phyloP scores from a whole-genome alignment of 2,329 filamentous ascomycete genomes.

The Stylonectria norvegica region DNA sequence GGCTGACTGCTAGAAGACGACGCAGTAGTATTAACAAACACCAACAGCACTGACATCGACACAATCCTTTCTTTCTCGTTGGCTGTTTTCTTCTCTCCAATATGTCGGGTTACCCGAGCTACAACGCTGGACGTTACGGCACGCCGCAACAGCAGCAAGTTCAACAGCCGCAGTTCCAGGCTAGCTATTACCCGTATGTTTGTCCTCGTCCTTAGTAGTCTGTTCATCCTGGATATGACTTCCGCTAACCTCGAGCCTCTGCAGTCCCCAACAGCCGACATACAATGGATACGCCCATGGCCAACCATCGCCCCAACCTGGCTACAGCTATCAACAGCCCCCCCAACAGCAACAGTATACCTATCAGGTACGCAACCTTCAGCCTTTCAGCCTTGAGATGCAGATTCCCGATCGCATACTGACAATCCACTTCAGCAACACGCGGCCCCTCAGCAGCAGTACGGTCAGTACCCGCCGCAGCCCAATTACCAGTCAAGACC shows the following conservation, averaged over 20 bases:
- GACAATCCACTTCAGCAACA: conserved; percentile 20
- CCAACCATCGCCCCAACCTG: conserved; percentile 47
- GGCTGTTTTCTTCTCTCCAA: too few relatives aligned
- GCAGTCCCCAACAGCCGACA: conserved; percentile 39
- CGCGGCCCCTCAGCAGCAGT: conserved; percentile 34
- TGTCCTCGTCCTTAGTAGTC: conserved; percentile 30
- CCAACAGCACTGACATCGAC: too few relatives aligned
- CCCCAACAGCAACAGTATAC: conserved; percentile 43
- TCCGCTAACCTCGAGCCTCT: conserved; percentile 22
- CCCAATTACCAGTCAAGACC: conserved; percentile 49
- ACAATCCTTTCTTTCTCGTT: too few relatives aligned
- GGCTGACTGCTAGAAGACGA: too few relatives aligned
- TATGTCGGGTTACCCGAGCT: conserved; percentile 64
- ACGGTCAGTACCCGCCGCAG: conserved; percentile 33
- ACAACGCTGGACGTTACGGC: conserved; percentile 47
- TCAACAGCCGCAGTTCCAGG: conserved; percentile 39
- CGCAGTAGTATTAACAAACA: too few relatives aligned
- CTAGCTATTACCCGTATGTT: conserved; percentile 55
- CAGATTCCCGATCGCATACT: conserved; percentile 5
- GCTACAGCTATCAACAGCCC: conserved; percentile 43
- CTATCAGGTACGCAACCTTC: conserved; percentile 32
- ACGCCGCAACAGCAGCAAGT: conserved; percentile 33
- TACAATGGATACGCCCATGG: conserved; percentile 49
- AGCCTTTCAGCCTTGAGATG: not conserved
- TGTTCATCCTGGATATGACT: conserved; percentile 9